Evolutionary conservation across 352 stramenopile genomes (phyloP).

Genomic region (Globisporangium emineosum): DNA sequence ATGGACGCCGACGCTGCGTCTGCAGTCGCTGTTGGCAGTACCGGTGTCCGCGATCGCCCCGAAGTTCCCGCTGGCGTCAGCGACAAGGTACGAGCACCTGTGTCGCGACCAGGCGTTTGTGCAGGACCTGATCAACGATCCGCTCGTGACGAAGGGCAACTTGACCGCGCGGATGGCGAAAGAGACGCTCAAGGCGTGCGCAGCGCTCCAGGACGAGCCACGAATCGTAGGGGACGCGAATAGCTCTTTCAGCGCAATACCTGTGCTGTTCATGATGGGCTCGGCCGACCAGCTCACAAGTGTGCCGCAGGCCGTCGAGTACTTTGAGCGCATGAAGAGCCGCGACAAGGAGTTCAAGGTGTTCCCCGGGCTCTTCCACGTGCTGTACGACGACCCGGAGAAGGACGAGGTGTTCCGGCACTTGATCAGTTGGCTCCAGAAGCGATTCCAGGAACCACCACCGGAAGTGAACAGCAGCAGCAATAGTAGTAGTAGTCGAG

Average conservation of each 20-base stretch:
- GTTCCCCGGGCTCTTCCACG: slow-evolving; percentile 31
- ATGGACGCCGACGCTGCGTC: slow-evolving; percentile 6
- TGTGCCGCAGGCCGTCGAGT: slow-evolving; percentile 9
- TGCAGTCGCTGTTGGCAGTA: slow-evolving; percentile 18
- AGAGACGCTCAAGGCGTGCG: slow-evolving; percentile 24
- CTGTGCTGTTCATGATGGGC: slow-evolving; percentile 30
- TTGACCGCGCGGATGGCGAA: not conserved
- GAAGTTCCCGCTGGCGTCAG: slow-evolving; percentile 22
- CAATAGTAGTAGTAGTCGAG: too few relatives aligned
- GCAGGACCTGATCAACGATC: slow-evolving; percentile 27
- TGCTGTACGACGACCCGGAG: slow-evolving; percentile 38
- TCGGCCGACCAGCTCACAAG: slow-evolving; percentile 30
- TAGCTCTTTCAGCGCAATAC: slow-evolving; percentile 22
- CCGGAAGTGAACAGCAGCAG: not conserved
- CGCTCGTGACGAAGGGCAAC: slow-evolving; percentile 14
- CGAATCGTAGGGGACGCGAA: slow-evolving; percentile 8
- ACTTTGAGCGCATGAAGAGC: slow-evolving; percentile 22
- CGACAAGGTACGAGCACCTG: slow-evolving; percentile 21
- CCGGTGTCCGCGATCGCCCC: slow-evolving; percentile 20
- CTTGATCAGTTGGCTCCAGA: not conserved
- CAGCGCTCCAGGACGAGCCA: slow-evolving; percentile 9
- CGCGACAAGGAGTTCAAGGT: slow-evolving; percentile 35
- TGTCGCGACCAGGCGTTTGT: slow-evolving; percentile 26
- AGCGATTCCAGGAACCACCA: not conserved
- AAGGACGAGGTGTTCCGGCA: slow-evolving; percentile 4